Evolutionary conservation across 495 filamentous ascomycete genomes (phyloP).

Genomic region (Lasiosphaeriaceae sp.): DNA sequence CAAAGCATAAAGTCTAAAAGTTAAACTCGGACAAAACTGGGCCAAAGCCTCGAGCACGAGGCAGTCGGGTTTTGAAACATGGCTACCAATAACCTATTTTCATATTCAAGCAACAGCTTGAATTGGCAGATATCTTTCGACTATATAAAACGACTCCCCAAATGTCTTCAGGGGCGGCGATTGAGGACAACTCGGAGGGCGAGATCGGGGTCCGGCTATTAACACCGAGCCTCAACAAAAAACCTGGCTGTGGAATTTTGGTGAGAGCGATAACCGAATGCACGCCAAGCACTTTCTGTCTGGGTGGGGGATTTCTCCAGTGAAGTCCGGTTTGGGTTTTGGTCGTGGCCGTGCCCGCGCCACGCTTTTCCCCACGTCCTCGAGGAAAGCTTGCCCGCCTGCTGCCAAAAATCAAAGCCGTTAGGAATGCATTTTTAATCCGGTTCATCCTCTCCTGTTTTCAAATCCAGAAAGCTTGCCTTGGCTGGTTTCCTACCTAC

Average conservation of each 20-base stretch:
- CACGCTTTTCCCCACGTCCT: too few species aligned
- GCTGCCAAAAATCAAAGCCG: too few species aligned
- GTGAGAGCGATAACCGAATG: neutral
- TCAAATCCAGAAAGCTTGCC: too few species aligned
- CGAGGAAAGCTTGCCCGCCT: too few species aligned
- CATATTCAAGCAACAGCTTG: too few species aligned
- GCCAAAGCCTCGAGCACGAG: too few species aligned
- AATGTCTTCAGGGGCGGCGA: neutral
- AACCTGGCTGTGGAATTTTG: slow-evolving; percentile 6
- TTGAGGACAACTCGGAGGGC: neutral
- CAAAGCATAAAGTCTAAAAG: too few species aligned
- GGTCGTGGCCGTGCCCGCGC: neutral
- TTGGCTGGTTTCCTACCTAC: too few species aligned
- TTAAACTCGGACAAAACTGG: too few species aligned
- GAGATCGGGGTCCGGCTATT: neutral
- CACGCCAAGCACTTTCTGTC: too few species aligned
- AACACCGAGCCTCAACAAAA: slow-evolving; percentile 15
- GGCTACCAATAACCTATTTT: neutral
- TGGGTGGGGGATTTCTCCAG: neutral
- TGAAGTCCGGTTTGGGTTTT: neutral
- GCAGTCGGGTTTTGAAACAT: too few species aligned
- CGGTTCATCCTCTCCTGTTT: neutral
- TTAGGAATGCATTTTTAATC: neutral
- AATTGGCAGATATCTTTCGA: too few species aligned
- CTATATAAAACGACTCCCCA: neutral